Conservation (phyloP, 73 alveolate genomes). For the Stentor roeselii region DNA sequence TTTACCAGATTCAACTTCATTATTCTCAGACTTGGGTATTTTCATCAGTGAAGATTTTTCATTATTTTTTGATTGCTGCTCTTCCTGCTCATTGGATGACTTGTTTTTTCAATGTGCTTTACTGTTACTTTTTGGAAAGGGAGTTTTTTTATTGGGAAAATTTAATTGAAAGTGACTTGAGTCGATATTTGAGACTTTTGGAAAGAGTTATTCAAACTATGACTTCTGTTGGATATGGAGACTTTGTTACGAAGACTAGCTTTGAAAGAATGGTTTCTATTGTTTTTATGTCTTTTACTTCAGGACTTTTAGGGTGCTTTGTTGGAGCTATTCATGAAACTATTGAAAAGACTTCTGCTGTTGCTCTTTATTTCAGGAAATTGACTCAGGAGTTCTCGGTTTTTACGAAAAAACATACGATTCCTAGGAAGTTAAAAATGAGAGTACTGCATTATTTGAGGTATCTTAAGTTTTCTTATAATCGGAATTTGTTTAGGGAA, state of each 20-base stretch:
- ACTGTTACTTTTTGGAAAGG: neutral
- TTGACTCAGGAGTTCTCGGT: neutral
- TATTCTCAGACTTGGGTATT: neutral
- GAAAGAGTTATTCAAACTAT: conserved; percentile 7
- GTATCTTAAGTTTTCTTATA: neutral
- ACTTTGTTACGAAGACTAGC: neutral
- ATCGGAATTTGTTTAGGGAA: neutral
- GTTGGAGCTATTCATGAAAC: conserved; percentile 1
- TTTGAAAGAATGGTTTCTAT: neutral
- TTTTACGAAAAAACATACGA: neutral
- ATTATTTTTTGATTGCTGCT: neutral
- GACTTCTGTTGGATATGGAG: conserved; percentile 21
- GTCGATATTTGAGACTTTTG: neutral
- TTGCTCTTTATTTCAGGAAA: neutral
- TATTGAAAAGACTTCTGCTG: neutral
- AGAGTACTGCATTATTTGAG: neutral
- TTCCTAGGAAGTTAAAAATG: neutral
- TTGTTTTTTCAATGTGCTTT: neutral
- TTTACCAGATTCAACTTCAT: neutral
- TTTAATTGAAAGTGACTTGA: no score
- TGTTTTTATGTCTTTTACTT: neutral
- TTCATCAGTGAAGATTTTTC: neutral
- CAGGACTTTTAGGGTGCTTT: neutral
- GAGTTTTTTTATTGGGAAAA: neutral
- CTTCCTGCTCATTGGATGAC: conserved; percentile 5